These are phyloP conservation scores for Oenanthe sinensis DNA, from an alignment of 129 eudicot genomes.

Conservation along the genomic window DNA sequence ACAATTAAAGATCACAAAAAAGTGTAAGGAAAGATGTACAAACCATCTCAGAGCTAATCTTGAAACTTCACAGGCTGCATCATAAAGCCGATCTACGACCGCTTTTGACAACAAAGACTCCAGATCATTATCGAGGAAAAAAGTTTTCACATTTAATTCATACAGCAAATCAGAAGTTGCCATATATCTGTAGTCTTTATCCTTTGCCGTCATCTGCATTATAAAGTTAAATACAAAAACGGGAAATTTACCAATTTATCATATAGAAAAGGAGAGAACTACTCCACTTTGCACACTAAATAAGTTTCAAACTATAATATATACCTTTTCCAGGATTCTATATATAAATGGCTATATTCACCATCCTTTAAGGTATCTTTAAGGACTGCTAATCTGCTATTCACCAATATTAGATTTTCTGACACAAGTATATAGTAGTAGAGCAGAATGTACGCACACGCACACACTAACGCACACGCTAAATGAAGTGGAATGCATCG, in stretches of 20 bases:
- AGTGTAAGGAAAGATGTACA: background rate
- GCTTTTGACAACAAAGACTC: slow-evolving; percentile 61
- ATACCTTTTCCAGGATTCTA: slow-evolving; percentile 87
- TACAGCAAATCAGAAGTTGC: slow-evolving; percentile 96
- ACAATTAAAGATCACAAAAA: background rate
- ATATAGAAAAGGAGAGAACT: background rate
- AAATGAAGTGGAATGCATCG: too few species aligned
- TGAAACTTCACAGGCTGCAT: slow-evolving; percentile 94
- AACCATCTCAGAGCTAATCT: slow-evolving; percentile 92
- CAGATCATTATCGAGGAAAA: slow-evolving; percentile 60
- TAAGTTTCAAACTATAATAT: background rate
- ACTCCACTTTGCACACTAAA: background rate
- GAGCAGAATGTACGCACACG: too few species aligned
- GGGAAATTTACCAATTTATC: background rate
- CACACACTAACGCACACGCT: too few species aligned
- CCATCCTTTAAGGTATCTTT: slow-evolving; percentile 25
- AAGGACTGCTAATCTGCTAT: background rate
- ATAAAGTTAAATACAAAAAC: slow-evolving; percentile 1
- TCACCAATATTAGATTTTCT: background rate
- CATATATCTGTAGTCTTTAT: slow-evolving; percentile 90
- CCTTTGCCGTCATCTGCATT: slow-evolving; percentile 85
- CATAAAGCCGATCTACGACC: slow-evolving; percentile 86
- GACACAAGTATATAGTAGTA: too few species aligned
- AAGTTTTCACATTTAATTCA: slow-evolving; percentile 73
- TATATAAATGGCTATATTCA: slow-evolving; percentile 45